Evolutionary conservation across 371 early-diverging fungal genomes (phyloP).

Genomic region (Caulochytrium protostelioides): DNA sequence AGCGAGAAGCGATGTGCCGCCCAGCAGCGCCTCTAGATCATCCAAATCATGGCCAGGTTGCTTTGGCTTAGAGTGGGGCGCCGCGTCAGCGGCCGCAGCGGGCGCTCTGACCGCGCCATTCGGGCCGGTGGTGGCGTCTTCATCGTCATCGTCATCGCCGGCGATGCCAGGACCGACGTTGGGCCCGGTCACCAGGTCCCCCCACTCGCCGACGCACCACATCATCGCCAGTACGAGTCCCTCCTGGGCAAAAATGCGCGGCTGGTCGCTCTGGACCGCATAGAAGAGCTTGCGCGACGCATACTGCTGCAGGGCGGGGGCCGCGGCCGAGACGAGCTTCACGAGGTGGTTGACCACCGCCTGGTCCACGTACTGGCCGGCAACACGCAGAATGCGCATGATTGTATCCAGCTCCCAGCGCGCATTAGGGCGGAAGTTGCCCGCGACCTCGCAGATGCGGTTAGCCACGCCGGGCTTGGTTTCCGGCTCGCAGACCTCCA

Average conservation of each 20-base stretch:
- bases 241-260: slow-evolving; percentile 34
- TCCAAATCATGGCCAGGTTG: too few species aligned
- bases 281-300: slow-evolving; percentile 64
- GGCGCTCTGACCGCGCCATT: background rate
- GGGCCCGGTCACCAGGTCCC: slow-evolving; percentile 40
- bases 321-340: slow-evolving; percentile 41
- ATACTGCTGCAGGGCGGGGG: slow-evolving; percentile 54
- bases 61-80: too few species aligned
- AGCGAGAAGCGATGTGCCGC: slow-evolving; percentile 46
- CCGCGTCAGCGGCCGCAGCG: background rate
- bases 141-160: slow-evolving; percentile 37
- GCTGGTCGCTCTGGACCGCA: slow-evolving; percentile 47
- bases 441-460: slow-evolving; percentile 71
- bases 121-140: slow-evolving; percentile 36
- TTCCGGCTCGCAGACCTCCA: slow-evolving; percentile 78
- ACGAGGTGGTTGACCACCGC: slow-evolving; percentile 28
- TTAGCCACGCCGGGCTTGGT: slow-evolving; percentile 71
- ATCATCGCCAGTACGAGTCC: slow-evolving; percentile 72
- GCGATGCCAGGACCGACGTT: background rate
- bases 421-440: slow-evolving; percentile 53
- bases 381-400: slow-evolving; percentile 47
- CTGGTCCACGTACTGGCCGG: slow-evolving; percentile 20
- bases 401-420: slow-evolving; percentile 94
- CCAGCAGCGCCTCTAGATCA: slow-evolving; percentile 23
- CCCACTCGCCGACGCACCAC: slow-evolving; percentile 92